phyloP scores from a whole-genome alignment of 257 asterid genomes.

The Solanum pennellii region DNA sequence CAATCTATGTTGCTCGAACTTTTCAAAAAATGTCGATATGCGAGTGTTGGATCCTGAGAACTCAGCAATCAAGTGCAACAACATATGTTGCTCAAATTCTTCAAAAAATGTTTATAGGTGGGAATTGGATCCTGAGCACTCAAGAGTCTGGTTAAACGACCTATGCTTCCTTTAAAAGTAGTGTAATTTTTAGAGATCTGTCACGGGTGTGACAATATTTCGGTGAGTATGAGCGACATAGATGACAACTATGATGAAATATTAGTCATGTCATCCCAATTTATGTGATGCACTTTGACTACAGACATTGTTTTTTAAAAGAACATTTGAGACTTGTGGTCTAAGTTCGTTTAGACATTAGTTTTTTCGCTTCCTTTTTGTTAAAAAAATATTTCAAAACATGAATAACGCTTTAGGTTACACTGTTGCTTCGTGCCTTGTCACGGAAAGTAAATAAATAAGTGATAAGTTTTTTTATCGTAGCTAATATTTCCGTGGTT shows the following conservation, averaged over 20 bases:
- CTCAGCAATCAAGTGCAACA: not conserved
- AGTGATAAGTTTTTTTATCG: not conserved
- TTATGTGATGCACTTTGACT: not conserved
- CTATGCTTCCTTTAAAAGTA: not conserved
- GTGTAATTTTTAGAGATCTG: not conserved
- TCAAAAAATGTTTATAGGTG: not conserved
- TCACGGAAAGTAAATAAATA: not conserved
- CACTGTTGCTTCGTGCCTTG: not conserved
- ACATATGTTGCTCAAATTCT: not conserved
- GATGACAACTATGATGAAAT: not conserved
- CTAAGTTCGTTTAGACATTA: not conserved
- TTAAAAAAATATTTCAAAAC: not conserved
- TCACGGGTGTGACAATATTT: not conserved
- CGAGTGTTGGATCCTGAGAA: not conserved
- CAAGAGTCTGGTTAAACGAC: not conserved
- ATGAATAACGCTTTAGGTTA: not conserved
- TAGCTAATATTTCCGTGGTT: not conserved
- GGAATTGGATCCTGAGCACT: not conserved
- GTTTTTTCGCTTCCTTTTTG: not conserved
- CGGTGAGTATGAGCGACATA: not conserved
- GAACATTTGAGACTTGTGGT: not conserved
- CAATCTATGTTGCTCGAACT: not conserved
- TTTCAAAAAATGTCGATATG: not conserved
- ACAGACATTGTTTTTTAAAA: accelerated
- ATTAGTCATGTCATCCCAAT: not conserved